Percentiles rank a stretch among this genome's conserved stretches.
These are phyloP conservation scores for Septoria linicola DNA, from an alignment of 2,329 filamentous ascomycete species.

Conservation along the genomic window DNA sequence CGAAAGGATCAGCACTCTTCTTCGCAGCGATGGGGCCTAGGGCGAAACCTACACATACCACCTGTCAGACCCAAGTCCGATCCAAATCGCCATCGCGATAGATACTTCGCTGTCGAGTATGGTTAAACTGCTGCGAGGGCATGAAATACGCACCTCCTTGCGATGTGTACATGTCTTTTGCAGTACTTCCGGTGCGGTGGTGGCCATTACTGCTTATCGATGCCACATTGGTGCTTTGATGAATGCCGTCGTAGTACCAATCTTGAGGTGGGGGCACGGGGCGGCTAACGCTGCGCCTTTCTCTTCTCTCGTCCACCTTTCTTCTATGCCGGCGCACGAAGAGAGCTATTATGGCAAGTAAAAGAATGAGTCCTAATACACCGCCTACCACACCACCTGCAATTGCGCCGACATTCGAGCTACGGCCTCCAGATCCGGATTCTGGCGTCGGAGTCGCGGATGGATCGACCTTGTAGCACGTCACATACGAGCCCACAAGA, in stretches of 20 bases:
- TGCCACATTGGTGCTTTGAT: slow-evolving; percentile 1
- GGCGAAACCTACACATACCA: slow-evolving; percentile 26
- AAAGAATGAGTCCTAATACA: slow-evolving; percentile 13
- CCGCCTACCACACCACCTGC: slow-evolving; percentile 22
- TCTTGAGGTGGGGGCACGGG: slow-evolving; percentile 7
- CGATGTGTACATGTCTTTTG: slow-evolving; percentile 31
- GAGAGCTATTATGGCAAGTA: slow-evolving; percentile 13
- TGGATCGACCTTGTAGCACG: slow-evolving; percentile 26
- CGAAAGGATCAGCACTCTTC: slow-evolving; percentile 27
- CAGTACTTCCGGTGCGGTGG: slow-evolving; percentile 28
- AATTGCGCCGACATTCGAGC: slow-evolving; percentile 18
- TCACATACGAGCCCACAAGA: slow-evolving; percentile 30
- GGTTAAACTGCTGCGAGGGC: slow-evolving; percentile 18
- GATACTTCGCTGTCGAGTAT: slow-evolving; percentile 32
- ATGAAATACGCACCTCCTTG: slow-evolving; percentile 34
- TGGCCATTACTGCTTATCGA: slow-evolving; percentile 16
- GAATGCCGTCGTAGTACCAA: slow-evolving; percentile 14
- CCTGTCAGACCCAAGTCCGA: slow-evolving; percentile 30
- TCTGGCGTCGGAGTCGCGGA: slow-evolving; percentile 13
- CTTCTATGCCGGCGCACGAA: slow-evolving; percentile 14
- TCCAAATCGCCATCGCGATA: slow-evolving; percentile 23
- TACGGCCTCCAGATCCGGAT: not conserved
- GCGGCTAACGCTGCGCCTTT: slow-evolving; percentile 10
- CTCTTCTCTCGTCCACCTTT: slow-evolving; percentile 11
- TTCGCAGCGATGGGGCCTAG: slow-evolving; percentile 10